Conservation (phyloP, 352 stramenopile species). For the Phytopythium helicoides region DNA sequence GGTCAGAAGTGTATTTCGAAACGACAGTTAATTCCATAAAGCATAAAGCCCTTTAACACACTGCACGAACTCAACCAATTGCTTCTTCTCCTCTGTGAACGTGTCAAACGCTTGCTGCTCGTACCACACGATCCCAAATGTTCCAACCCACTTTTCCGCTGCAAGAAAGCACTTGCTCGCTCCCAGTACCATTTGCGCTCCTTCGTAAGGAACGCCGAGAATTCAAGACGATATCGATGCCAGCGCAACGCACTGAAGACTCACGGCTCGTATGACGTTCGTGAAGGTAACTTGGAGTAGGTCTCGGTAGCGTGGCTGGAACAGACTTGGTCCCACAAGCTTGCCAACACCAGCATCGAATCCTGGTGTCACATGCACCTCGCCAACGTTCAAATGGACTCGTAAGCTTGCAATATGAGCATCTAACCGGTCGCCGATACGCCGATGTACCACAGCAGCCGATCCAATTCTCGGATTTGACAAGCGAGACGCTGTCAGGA, state of each 20-base stretch:
- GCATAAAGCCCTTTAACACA: slow-evolving; percentile 46
- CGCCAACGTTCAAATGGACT: slow-evolving; percentile 19
- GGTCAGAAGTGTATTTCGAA: too few species aligned
- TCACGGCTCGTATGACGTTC: slow-evolving; percentile 36
- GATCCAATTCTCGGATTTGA: slow-evolving; percentile 25
- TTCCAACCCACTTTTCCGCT: slow-evolving; percentile 38
- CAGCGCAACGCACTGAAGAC: slow-evolving; percentile 49
- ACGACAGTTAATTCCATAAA: neutral
- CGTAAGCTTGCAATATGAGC: slow-evolving; percentile 19
- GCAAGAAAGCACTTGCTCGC: slow-evolving; percentile 49
- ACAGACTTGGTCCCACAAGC: slow-evolving; percentile 45
- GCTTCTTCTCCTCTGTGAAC: slow-evolving; percentile 27
- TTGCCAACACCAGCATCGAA: slow-evolving; percentile 51
- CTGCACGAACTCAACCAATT: slow-evolving; percentile 23
- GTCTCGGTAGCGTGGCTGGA: slow-evolving; percentile 19
- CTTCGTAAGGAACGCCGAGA: slow-evolving; percentile 33
- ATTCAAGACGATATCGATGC: slow-evolving; percentile 70
- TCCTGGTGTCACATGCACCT: slow-evolving; percentile 37
- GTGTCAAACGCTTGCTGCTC: slow-evolving; percentile 36
- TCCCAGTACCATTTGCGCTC: slow-evolving; percentile 27
- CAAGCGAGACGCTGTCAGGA: slow-evolving; percentile 21
- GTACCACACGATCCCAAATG: slow-evolving; percentile 50
- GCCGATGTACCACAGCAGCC: slow-evolving; percentile 26
- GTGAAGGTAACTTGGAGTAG: slow-evolving; percentile 29
- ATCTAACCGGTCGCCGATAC: slow-evolving; percentile 19